phyloP scores from a whole-genome alignment of 148 eudicot species.

The Polygonum maritimum region DNA sequence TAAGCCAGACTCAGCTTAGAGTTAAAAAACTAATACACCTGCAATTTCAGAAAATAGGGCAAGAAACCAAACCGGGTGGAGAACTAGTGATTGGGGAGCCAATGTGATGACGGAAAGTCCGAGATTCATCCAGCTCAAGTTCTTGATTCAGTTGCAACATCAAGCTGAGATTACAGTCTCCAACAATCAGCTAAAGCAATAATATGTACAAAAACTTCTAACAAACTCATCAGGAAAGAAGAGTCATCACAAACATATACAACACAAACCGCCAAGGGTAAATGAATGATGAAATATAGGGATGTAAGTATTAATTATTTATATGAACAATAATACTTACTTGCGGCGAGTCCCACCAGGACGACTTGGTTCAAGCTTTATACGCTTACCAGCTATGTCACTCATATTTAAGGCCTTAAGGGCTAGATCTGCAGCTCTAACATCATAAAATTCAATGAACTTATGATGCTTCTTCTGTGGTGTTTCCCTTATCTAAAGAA shows the following conservation, averaged over 20 bases:
- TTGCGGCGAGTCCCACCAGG: constrained; percentile 94
- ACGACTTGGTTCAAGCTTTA: constrained; percentile 93
- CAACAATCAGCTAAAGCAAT: not conserved
- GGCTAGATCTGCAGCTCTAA: constrained; percentile 91
- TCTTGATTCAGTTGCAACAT: constrained; percentile 70
- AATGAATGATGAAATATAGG: not conserved
- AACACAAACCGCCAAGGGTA: not conserved
- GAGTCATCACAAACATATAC: not conserved
- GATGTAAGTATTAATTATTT: not conserved
- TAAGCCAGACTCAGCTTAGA: not conserved
- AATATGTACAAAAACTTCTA: not conserved
- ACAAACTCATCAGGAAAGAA: not conserved
- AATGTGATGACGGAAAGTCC: constrained; percentile 45
- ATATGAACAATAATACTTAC: constrained; percentile 25
- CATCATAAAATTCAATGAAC: constrained; percentile 88
- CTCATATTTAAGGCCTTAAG: constrained; percentile 84
- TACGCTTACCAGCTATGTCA: constrained; percentile 94
- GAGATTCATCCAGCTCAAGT: constrained; percentile 54
- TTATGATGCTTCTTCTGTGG: constrained; percentile 94
- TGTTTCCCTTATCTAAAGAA: constrained; percentile 76
- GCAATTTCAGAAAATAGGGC: not conserved
- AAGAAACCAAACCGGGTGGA: constrained; percentile 53
- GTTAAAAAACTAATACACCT: constrained; percentile 7
- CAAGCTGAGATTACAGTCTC: constrained; percentile 28
- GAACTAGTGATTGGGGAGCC: constrained; percentile 55